Percentiles rank a stretch among this genome's conserved stretches.
phyloP scores from a whole-genome alignment of 805 yeast genomes.

The Metschnikowia aberdeeniae region DNA sequence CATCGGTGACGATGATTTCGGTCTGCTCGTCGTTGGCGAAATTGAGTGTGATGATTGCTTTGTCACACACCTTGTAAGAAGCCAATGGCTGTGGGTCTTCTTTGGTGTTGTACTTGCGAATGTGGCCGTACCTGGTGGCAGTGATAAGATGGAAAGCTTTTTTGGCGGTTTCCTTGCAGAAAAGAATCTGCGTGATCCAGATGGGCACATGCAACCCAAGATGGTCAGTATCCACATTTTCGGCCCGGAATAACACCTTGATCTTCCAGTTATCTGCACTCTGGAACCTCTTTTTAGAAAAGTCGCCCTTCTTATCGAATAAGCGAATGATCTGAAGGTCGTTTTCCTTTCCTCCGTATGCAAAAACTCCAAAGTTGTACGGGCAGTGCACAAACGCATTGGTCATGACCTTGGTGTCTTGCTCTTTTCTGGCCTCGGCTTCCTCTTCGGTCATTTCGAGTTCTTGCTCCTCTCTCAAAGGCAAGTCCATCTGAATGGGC shows the following conservation, averaged over 20 bases:
- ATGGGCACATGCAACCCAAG: slow-evolving; percentile 80
- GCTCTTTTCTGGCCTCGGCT: neutral
- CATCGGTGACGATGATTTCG: slow-evolving; percentile 63
- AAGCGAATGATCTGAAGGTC: slow-evolving; percentile 53
- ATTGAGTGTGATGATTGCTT: slow-evolving; percentile 46
- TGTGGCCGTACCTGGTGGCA: slow-evolving; percentile 70
- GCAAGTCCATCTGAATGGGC: slow-evolving; percentile 25
- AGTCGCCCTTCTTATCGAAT: slow-evolving; percentile 21
- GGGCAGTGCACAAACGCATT: slow-evolving; percentile 48
- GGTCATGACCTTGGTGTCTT: slow-evolving; percentile 21
- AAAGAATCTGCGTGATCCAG: slow-evolving; percentile 61
- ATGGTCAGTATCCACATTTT: slow-evolving; percentile 77
- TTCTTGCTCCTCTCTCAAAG: slow-evolving; percentile 3
- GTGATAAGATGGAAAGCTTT: slow-evolving; percentile 52
- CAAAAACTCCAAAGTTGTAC: slow-evolving; percentile 50
- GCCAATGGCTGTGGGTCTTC: slow-evolving; percentile 65
- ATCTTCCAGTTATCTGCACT: slow-evolving; percentile 12
- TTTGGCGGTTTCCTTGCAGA: slow-evolving; percentile 34
- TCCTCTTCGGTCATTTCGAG: neutral
- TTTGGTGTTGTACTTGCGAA: slow-evolving; percentile 67
- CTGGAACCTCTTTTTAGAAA: slow-evolving; percentile 17
- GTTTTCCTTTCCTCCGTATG: slow-evolving; percentile 83
- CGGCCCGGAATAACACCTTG: slow-evolving; percentile 57
- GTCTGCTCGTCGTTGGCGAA: slow-evolving; percentile 32
- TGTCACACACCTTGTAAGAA: slow-evolving; percentile 52